Percentiles rank a stretch among this genome's conserved stretches.
These are phyloP conservation scores for Carnegiea gigantea DNA, from an alignment of 179 eudicot species.

Conservation along the genomic window DNA sequence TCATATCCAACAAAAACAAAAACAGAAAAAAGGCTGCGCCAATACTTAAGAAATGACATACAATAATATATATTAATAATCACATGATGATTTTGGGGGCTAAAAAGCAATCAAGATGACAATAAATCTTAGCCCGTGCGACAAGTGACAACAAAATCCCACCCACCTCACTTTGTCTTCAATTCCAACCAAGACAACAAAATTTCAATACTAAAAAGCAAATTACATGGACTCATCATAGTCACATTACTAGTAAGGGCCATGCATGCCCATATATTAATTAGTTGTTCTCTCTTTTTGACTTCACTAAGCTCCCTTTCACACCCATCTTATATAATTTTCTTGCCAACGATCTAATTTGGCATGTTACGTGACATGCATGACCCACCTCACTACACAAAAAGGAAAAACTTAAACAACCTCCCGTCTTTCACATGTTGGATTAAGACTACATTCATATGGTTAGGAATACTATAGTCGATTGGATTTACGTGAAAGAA, in stretches of 20 bases:
- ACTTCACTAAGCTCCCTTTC: slow-evolving; percentile 34
- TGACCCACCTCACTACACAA: slow-evolving; percentile 17
- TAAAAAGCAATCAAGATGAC: slow-evolving; percentile 2
- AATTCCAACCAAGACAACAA: slow-evolving; percentile 24
- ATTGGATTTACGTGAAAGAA: not conserved
- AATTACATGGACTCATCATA: slow-evolving; percentile 17
- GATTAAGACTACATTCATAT: slow-evolving; percentile 12
- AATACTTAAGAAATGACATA: not conserved
- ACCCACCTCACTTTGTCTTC: slow-evolving; percentile 34
- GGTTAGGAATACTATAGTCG: not conserved
- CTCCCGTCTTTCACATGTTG: not conserved
- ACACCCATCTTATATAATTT: slow-evolving; percentile 17
- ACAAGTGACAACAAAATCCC: slow-evolving; percentile 36
- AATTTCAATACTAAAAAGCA: slow-evolving; percentile 28
- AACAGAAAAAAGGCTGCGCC: not conserved
- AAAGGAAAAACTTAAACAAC: not conserved
- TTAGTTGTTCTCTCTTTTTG: slow-evolving; percentile 33
- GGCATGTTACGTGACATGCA: slow-evolving; percentile 14
- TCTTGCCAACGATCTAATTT: slow-evolving; percentile 12
- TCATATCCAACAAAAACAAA: not conserved
- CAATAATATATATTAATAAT: not conserved
- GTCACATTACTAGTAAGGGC: not conserved
- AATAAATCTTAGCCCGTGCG: slow-evolving; percentile 25
- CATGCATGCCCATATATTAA: slow-evolving; percentile 15
- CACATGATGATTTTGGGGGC: slow-evolving; percentile 12